These are phyloP conservation scores for Chaetomium sp. DNA, from an alignment of 2,329 filamentous ascomycete genomes.

Conservation along the genomic window DNA sequence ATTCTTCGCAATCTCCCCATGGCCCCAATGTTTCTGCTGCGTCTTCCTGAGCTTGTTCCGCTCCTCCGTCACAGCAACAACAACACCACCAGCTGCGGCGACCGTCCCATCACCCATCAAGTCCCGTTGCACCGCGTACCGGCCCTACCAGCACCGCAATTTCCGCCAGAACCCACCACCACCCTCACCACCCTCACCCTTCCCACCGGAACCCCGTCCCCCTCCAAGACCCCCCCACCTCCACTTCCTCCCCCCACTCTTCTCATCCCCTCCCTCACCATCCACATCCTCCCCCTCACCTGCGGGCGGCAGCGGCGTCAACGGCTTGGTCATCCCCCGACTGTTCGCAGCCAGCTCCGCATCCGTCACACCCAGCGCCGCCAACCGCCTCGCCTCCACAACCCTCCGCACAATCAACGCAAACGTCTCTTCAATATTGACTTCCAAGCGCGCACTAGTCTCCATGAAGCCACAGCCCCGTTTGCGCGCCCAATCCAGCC, in stretches of 20 bases:
- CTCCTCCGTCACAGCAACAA: too few species aligned
- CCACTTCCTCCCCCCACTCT: conserved; percentile 16
- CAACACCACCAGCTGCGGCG: not conserved
- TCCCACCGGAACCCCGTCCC: conserved; percentile 31
- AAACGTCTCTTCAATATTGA: conserved; percentile 88
- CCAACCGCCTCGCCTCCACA: conserved; percentile 48
- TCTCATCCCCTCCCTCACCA: conserved; percentile 23
- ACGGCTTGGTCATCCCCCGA: conserved; percentile 51
- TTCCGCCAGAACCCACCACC: conserved; percentile 49
- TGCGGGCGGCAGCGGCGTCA: conserved; percentile 40
- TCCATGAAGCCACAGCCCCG: conserved; percentile 82
- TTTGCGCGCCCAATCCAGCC: conserved; percentile 69
- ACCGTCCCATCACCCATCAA: not conserved
- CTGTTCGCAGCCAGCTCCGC: conserved; percentile 37
- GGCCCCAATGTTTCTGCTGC: not conserved
- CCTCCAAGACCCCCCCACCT: conserved; percentile 33
- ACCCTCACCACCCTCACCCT: conserved; percentile 28
- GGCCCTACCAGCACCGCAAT: conserved; percentile 47
- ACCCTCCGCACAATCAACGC: conserved; percentile 60
- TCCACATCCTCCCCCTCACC: too few species aligned
- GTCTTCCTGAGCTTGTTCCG: too few species aligned
- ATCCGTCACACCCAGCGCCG: conserved; percentile 40
- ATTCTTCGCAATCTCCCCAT: not conserved
- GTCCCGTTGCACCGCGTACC: not conserved
- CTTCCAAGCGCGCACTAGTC: conserved; percentile 75